These are phyloP conservation scores for Nicotiana undulata DNA, from an alignment of 257 asterid genomes.

Conservation along the genomic window DNA sequence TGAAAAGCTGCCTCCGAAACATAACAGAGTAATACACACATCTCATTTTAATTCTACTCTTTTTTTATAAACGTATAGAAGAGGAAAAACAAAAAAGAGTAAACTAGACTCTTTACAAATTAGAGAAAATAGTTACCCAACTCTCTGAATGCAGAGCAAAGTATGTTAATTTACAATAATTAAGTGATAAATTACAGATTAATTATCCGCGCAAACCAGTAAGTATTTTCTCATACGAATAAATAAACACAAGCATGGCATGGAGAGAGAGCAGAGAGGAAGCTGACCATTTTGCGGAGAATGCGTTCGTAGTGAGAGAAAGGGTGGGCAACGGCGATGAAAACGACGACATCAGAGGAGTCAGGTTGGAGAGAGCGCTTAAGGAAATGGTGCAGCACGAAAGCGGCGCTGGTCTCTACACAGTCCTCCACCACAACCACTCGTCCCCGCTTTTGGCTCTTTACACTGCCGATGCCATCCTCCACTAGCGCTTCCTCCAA, in stretches of 20 bases:
- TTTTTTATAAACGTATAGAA: too few relatives aligned
- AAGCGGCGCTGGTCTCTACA: constrained; percentile 78
- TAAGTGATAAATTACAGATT: neutral
- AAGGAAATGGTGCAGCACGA: constrained; percentile 69
- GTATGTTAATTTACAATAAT: too few relatives aligned
- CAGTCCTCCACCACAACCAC: constrained; percentile 70
- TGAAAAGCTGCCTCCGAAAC: too few relatives aligned
- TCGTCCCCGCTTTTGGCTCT: constrained; percentile 30
- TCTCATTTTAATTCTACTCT: too few relatives aligned
- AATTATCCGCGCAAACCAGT: neutral
- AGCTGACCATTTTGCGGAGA: constrained; percentile 80
- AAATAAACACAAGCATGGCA: neutral
- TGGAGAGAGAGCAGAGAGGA: neutral
- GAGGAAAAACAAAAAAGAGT: too few relatives aligned
- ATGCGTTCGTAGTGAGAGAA: constrained; percentile 92
- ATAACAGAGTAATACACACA: too few relatives aligned
- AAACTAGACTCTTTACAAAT: too few relatives aligned
- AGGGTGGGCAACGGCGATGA: constrained; percentile 69
- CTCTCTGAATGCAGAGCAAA: neutral
- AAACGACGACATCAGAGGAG: constrained; percentile 55
- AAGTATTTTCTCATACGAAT: too few relatives aligned
- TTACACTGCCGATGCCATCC: constrained; percentile 15
- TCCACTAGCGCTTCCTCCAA: constrained; percentile 50
- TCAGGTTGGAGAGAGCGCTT: constrained; percentile 58
- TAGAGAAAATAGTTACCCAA: neutral